Conservation (phyloP, 2,329 filamentous ascomycete genomes). For the Pseudohalonectria lignicola region DNA sequence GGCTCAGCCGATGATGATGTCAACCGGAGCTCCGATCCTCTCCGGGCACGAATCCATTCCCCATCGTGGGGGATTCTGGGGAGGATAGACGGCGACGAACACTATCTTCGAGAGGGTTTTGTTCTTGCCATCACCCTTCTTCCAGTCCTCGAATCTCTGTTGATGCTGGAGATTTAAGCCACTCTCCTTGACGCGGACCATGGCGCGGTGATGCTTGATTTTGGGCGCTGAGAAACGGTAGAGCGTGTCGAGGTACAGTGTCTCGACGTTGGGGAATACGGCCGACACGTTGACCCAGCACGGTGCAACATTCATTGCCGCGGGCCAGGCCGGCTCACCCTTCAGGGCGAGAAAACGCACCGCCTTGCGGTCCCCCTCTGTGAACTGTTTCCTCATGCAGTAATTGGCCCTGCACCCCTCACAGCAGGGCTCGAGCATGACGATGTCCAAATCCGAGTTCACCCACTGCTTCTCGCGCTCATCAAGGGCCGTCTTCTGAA, state of each 20-base stretch:
- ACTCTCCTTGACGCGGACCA: not conserved
- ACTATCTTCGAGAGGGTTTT: not conserved
- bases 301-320: not conserved
- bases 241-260: conserved; percentile 1
- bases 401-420: conserved; percentile 1
- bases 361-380: not conserved
- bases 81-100: conserved; percentile 1
- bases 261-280: conserved; percentile 1
- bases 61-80: no score
- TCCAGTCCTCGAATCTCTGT: not conserved
- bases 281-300: not conserved
- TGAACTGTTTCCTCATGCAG: conserved; percentile 2
- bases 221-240: not conserved
- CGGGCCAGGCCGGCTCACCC: not conserved
- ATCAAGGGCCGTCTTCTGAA: not conserved
- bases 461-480: conserved; percentile 1
- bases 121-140: not conserved
- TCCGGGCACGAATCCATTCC: no score
- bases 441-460: conserved; percentile 1
- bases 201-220: not conserved
- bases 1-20: no score
- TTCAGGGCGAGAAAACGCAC: conserved; percentile 3
- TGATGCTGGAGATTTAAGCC: not conserved
- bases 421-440: conserved; percentile 3
- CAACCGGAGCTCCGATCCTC: no score